These are phyloP conservation scores for Handroanthus guayacan DNA, from an alignment of 257 asterid genomes.

Conservation along the genomic window DNA sequence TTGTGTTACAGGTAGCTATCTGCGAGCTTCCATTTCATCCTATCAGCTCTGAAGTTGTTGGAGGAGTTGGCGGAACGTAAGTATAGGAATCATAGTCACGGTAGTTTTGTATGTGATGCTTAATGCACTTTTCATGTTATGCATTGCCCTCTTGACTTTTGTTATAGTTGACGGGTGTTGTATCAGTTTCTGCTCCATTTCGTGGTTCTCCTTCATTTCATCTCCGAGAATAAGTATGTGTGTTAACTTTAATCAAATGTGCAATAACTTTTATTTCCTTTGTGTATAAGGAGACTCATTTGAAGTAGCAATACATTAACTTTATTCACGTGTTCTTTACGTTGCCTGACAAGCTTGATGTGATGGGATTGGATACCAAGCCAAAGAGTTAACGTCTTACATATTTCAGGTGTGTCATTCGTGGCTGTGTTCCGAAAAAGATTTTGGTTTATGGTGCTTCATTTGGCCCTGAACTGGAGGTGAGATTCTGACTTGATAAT, in stretches of 20 bases:
- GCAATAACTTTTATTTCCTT: not conserved
- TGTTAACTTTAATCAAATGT: conserved; percentile 12
- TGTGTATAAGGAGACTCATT: not conserved
- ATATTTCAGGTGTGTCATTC: conserved; percentile 88
- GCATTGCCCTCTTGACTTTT: conserved; percentile 17
- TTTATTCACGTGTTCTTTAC: too few relatives aligned
- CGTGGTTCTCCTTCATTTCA: not conserved
- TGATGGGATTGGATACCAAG: conserved; percentile 21
- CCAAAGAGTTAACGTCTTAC: conserved; percentile 21
- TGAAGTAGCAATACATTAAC: not conserved
- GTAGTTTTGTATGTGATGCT: conserved; percentile 24
- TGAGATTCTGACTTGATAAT: conserved; percentile 39
- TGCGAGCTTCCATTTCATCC: conserved; percentile 99
- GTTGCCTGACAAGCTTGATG: not conserved
- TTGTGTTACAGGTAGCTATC: conserved; percentile 66
- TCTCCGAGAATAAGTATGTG: not conserved
- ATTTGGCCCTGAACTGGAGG: conserved; percentile 98
- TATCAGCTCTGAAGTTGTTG: conserved; percentile 85
- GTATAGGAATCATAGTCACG: conserved; percentile 38
- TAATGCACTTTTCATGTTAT: conserved; percentile 19
- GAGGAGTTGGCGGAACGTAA: conserved; percentile 99
- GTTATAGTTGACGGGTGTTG: conserved; percentile 10
- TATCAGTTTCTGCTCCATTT: conserved; percentile 11
- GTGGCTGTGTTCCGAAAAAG: conserved; percentile 99
- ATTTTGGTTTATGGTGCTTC: conserved; percentile 97